Conservation (phyloP, 1,139 yeast species). For the Suhomyces maxii region DNA sequence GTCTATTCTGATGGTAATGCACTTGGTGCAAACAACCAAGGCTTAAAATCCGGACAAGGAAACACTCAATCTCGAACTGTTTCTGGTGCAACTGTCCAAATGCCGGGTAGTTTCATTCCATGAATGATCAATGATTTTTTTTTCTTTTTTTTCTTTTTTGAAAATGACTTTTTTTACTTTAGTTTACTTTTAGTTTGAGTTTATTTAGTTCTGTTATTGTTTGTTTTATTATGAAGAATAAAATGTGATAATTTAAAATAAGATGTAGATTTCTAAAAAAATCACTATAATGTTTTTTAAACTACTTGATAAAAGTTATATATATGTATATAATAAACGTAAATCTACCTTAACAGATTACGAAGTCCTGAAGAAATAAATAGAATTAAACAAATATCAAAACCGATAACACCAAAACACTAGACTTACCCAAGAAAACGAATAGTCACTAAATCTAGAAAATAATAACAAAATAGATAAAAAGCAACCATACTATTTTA, state of each 20-base stretch:
- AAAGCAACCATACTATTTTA: neutral
- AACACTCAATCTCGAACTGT: neutral
- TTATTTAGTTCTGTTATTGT: neutral
- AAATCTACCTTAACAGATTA: neutral
- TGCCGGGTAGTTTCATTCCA: slow-evolving; percentile 8
- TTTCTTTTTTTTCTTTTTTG: neutral
- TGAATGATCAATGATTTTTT: neutral
- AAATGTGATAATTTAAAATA: neutral
- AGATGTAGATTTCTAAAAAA: neutral
- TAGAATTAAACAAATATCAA: neutral
- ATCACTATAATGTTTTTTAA: neutral
- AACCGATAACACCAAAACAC: neutral
- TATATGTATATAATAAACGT: no score
- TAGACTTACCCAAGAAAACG: no score
- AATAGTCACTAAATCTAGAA: no score
- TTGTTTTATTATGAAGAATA: neutral
- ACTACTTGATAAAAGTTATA: no score
- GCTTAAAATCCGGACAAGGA: neutral
- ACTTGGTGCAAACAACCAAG: neutral
- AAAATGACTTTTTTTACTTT: no score
- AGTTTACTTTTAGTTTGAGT: neutral
- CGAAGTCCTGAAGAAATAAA: neutral
- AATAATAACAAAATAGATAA: neutral
- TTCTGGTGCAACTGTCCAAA: neutral
- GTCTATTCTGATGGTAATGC: neutral